Evolutionary conservation across 768 basidiomycete species (phyloP), one percentile per base, ranked within the genome.

Genomic region (Austroboletus festivus): DNA sequence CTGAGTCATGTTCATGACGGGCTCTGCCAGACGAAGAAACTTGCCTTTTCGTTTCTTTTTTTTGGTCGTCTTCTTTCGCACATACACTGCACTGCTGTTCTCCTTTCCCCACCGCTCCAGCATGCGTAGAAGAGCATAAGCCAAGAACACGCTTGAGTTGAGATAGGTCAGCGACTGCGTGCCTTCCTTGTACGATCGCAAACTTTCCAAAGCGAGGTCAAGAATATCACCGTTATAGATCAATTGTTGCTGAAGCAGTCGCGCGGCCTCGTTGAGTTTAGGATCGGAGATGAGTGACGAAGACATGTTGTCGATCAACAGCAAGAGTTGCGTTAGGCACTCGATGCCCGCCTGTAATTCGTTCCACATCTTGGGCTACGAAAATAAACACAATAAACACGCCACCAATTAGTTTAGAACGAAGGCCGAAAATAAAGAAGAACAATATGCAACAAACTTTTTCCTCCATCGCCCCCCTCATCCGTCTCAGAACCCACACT

Each of bases 211-310:
- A 0, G 93, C 80, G 20, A 93, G 81, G 56, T 98, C 94, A 46
- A 98, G 82, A 16, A 94, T 84, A 54, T 97, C 93, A 28, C 91
- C 93, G 58, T 93, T 93, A 72, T 97, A 98, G 60, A 97, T 86
- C 21, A 99, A 73, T 64, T 96, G 91, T 54, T 92, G 83, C 58
- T 93, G 89, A 2, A 98, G 74, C 18, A 86, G 72, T 46, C 82
- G 82, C 42, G 93, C 88, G 21, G 87, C 85, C 30, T 95, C 92
- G 38, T 73, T 71, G 53, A 92, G 74, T 55, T 59, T 51, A 20
- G 65, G 39, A 51, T 69, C 66, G 63, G 66, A 68, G 41, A 68
- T 68, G 33, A 59, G 58, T 44, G 77, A 71, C 39, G 75, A 72
- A 26, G 84, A 77, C 85, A 99, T 93, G 40, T 71, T 70, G 59